These are phyloP conservation scores for Cladosporium sp. DNA, from an alignment of 2,329 filamentous ascomycete genomes.

Conservation along the genomic window DNA sequence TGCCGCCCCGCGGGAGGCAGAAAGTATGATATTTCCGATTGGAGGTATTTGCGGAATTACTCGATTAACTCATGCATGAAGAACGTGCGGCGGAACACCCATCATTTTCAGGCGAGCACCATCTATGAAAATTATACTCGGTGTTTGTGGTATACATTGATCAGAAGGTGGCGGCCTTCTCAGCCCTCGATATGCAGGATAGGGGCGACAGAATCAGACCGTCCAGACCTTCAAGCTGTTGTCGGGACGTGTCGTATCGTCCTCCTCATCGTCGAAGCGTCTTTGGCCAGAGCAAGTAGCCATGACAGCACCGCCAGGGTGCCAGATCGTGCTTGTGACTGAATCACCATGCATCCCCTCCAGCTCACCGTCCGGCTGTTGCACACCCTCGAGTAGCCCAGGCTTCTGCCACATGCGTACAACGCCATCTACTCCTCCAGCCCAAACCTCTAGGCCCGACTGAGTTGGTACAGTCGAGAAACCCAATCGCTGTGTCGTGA, in stretches of 20 bases:
- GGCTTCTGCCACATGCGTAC: slow-evolving; percentile 51
- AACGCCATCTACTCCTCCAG: slow-evolving; percentile 59
- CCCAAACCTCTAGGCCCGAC: slow-evolving; percentile 58
- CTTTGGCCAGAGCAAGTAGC: slow-evolving; percentile 54
- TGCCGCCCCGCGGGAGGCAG: neutral
- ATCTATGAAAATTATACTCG: neutral
- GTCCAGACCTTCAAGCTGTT: slow-evolving; percentile 20
- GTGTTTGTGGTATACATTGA: neutral
- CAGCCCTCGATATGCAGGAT: neutral
- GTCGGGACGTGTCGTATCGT: neutral
- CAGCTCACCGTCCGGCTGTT: slow-evolving; percentile 45
- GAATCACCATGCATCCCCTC: slow-evolving; percentile 50
- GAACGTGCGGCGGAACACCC: neutral
- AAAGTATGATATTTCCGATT: neutral
- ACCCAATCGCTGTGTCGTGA: slow-evolving; percentile 59
- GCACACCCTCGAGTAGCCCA: slow-evolving; percentile 43
- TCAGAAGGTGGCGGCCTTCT: neutral
- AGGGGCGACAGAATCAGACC: neutral
- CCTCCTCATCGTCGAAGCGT: neutral
- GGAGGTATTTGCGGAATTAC: neutral
- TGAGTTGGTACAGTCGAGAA: slow-evolving; percentile 52
- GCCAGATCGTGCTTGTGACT: slow-evolving; percentile 49
- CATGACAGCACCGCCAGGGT: slow-evolving; percentile 50
- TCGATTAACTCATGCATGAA: neutral
- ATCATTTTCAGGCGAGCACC: neutral